phyloP scores from a whole-genome alignment of 345 rosid species.

The Adansonia digitata region DNA sequence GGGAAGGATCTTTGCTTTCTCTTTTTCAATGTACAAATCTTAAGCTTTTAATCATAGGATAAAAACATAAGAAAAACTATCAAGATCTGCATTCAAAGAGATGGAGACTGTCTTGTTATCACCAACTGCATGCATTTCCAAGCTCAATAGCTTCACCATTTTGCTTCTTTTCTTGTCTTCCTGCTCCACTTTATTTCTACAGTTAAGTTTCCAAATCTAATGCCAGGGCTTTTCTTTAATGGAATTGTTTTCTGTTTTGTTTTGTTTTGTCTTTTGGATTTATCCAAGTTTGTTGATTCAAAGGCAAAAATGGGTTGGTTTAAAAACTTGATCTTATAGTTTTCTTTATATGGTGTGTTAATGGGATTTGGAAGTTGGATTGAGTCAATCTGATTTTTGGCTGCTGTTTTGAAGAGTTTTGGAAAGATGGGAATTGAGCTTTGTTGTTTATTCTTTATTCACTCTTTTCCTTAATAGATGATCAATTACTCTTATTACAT shows the following conservation, averaged over 20 bases:
- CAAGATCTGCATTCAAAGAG: conserved; percentile 22
- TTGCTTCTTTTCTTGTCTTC: conserved; percentile 48
- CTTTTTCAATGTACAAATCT: conserved; percentile 46
- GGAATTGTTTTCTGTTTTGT: neutral
- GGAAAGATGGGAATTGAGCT: neutral
- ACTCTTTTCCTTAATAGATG: neutral
- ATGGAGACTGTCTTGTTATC: conserved; percentile 45
- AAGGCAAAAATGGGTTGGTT: neutral
- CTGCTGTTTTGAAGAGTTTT: too few species aligned
- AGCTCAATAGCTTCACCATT: conserved; percentile 31
- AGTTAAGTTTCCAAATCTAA: conserved; percentile 31
- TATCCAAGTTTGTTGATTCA: neutral
- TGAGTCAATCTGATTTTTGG: neutral
- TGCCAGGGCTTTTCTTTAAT: conserved; percentile 10
- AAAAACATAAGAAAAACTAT: neutral
- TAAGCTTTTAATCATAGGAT: conserved; percentile 15
- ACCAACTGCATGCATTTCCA: conserved; percentile 30
- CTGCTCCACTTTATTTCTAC: conserved; percentile 54
- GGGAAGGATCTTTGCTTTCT: conserved; percentile 10
- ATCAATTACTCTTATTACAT: neutral
- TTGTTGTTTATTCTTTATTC: neutral
- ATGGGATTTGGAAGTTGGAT: neutral
- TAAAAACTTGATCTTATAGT: conserved; percentile 17
- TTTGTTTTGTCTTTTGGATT: neutral
- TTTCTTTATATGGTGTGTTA: conserved; percentile 7